These are phyloP conservation scores for Chlorencoelia australis DNA, from an alignment of 2,329 filamentous ascomycete species.

Conservation along the genomic window DNA sequence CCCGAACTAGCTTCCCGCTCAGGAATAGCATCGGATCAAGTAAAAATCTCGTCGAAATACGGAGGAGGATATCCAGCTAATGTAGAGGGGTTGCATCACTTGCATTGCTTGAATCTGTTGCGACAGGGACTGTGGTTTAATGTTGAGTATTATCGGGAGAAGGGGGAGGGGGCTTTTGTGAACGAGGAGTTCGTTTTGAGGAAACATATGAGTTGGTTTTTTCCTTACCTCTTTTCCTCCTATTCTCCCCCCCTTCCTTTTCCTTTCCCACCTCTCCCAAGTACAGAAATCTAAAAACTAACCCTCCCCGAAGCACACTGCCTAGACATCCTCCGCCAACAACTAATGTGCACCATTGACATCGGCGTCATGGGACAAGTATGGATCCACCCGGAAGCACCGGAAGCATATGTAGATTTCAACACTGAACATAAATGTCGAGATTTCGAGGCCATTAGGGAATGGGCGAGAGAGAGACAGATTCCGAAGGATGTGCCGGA, in stretches of 20 bases:
- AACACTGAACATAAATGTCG: conserved; percentile 42
- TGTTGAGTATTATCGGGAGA: conserved; percentile 38
- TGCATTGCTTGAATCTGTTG: conserved; percentile 33
- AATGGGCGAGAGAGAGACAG: conserved; percentile 40
- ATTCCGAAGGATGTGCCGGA: conserved; percentile 21
- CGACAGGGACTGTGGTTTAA: conserved; percentile 42
- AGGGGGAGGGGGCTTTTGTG: conserved; percentile 35
- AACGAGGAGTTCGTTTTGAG: conserved; percentile 39
- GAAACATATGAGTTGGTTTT: conserved; percentile 31
- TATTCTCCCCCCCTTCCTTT: too few relatives aligned
- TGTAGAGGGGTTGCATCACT: conserved; percentile 1
- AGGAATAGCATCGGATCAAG: not conserved
- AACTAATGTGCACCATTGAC: conserved; percentile 44
- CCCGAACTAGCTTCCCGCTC: not conserved
- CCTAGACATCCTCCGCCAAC: conserved; percentile 42
- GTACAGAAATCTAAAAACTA: too few relatives aligned
- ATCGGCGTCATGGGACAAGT: conserved; percentile 42
- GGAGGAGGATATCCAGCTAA: conserved; percentile 2
- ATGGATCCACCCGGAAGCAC: conserved; percentile 36
- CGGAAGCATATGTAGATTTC: conserved; percentile 40
- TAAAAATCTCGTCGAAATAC: conserved; percentile 1
- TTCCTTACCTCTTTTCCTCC: too few relatives aligned
- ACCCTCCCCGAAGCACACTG: conserved; percentile 36
- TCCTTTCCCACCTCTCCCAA: too few relatives aligned
- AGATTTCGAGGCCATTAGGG: conserved; percentile 40